A percentile compares a stretch with the other conserved stretches of the same genome.
Evolutionary conservation across 371 early-diverging fungal genomes (phyloP).

Genomic region (Mortierella sp.): DNA sequence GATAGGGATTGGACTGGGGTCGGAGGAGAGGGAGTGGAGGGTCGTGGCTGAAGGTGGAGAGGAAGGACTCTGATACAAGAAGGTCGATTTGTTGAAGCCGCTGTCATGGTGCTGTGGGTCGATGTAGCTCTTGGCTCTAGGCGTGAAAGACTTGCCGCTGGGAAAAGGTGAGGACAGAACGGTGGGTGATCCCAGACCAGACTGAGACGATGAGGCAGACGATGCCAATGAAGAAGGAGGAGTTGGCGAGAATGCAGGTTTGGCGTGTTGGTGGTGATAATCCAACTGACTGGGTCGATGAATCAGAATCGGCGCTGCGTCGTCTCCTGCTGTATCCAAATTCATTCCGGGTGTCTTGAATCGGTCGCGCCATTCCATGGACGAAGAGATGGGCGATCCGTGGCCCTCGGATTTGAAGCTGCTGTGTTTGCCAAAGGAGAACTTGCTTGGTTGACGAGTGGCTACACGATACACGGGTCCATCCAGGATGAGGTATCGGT

Average conservation of each 20-base stretch:
- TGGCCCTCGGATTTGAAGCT: slow-evolving; percentile 32
- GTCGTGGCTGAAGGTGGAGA: slow-evolving; percentile 43
- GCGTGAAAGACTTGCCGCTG: background rate
- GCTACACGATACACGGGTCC: slow-evolving; percentile 51
- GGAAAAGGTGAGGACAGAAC: slow-evolving; percentile 14
- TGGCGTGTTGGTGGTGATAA: slow-evolving; percentile 45
- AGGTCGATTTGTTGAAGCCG: background rate
- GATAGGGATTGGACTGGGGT: slow-evolving; percentile 7
- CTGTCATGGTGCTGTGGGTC: slow-evolving; percentile 16
- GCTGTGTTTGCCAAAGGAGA: slow-evolving; percentile 17
- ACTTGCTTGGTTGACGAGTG: slow-evolving; percentile 32
- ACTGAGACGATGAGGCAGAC: slow-evolving; percentile 25
- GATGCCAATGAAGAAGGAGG: slow-evolving; percentile 29
- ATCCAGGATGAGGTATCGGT: slow-evolving; percentile 53
- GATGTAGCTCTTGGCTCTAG: slow-evolving; percentile 19
- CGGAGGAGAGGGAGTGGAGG: slow-evolving; percentile 35
- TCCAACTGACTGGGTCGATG: slow-evolving; percentile 47
- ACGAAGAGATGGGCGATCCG: background rate
- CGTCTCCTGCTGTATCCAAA: background rate
- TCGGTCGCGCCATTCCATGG: slow-evolving; percentile 41
- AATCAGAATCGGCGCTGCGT: slow-evolving; percentile 19
- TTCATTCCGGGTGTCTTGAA: slow-evolving; percentile 22
- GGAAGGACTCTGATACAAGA: slow-evolving; percentile 17
- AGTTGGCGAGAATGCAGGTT: slow-evolving; percentile 32
- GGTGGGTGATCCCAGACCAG: slow-evolving; percentile 21